Percentiles rank a stretch among this genome's conserved stretches.
Evolutionary conservation across 2,329 filamentous ascomycete genomes (phyloP).

Genomic region (Purpureocillium takamizusanense): DNA sequence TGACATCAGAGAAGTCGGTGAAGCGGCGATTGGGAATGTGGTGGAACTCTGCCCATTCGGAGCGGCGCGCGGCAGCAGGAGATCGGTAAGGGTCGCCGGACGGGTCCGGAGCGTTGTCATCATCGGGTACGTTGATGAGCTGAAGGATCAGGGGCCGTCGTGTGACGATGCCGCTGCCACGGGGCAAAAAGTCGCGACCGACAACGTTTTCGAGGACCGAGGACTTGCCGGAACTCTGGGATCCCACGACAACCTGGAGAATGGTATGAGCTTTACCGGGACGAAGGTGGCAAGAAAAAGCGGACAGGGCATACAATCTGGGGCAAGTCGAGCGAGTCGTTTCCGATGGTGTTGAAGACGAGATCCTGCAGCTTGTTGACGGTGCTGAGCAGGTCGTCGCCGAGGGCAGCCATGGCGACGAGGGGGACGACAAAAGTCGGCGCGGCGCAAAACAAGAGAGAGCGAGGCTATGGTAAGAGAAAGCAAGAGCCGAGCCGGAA

Average conservation of each 20-base stretch:
- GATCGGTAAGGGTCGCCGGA: conserved; percentile 66
- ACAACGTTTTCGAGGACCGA: conserved; percentile 99
- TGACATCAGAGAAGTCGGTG: conserved; percentile 86
- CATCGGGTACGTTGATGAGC: conserved; percentile 89
- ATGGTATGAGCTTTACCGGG: conserved; percentile 12
- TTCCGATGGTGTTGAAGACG: conserved; percentile 99
- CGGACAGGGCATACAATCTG: conserved; percentile 68
- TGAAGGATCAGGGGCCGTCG: conserved; percentile 90
- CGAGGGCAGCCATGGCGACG: conserved; percentile 75
- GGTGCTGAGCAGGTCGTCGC: conserved; percentile 87
- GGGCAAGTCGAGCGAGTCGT: conserved; percentile 91
- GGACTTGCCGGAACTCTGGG: conserved; percentile 96
- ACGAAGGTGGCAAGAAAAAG: background rate
- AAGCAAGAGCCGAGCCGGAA: conserved; percentile 1
- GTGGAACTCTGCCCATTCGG: conserved; percentile 90
- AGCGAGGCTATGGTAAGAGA: no score
- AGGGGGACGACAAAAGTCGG: background rate
- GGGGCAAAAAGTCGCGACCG: conserved; percentile 90
- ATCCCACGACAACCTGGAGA: conserved; percentile 85
- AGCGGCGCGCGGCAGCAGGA: conserved; percentile 57
- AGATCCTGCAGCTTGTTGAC: conserved; percentile 98
- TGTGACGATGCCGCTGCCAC: conserved; percentile 94
- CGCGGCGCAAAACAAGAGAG: no score
- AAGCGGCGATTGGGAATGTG: conserved; percentile 85
- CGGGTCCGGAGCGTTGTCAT: conserved; percentile 58